Conservation (phyloP, 306 rosid species). For the Ammopiptanthus mongolicus region DNA sequence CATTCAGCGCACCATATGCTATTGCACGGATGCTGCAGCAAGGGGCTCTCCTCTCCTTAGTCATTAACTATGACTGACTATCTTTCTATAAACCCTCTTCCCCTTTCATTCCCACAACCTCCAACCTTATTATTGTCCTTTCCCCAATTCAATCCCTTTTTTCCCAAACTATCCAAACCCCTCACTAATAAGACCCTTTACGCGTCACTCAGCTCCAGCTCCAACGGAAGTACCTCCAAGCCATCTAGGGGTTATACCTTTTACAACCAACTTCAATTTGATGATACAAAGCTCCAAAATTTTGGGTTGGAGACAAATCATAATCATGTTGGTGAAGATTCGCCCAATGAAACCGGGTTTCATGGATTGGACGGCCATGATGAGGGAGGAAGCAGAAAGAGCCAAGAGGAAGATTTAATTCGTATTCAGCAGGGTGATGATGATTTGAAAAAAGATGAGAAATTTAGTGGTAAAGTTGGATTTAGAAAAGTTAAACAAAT, state of each 20-base stretch:
- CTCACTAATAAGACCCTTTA: not conserved
- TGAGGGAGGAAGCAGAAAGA: not conserved
- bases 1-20: too few species aligned
- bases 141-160: not conserved
- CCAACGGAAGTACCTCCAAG: constrained; percentile 3
- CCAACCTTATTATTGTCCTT: constrained; percentile 25
- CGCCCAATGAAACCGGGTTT: constrained; percentile 11
- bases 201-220: constrained; percentile 14
- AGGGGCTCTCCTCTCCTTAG: too few species aligned
- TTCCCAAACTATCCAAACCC: constrained; percentile 20
- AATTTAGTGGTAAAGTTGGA: constrained; percentile 35
- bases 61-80: constrained; percentile 29
- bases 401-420: constrained; percentile 35
- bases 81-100: constrained; percentile 29
- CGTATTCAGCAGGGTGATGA: constrained; percentile 22
- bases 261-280: constrained; percentile 41
- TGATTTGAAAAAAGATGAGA: constrained; percentile 31
- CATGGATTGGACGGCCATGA: constrained; percentile 19
- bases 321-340: constrained; percentile 3
- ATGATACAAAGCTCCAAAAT: constrained; percentile 30
- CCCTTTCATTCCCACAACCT: constrained; percentile 35
- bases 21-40: too few species aligned
- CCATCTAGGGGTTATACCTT: constrained; percentile 22
- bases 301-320: constrained; percentile 25
- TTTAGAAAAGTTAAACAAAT: constrained; percentile 51